Evolutionary conservation across 805 yeast species (phyloP), one percentile per base, ranked within the genome.

Genomic region (Tetrapisispora fleetii): DNA sequence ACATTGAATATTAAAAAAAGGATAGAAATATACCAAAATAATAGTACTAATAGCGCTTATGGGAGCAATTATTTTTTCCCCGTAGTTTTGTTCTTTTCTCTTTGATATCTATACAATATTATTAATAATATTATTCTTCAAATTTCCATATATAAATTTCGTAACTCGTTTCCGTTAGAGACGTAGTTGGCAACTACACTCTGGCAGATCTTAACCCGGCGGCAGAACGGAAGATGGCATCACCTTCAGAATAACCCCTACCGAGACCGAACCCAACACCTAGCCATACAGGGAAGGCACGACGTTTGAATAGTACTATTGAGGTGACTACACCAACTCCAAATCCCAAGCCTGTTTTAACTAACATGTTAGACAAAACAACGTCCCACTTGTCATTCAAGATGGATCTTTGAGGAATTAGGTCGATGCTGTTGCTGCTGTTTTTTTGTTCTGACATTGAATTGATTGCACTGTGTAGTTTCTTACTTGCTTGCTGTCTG

Each of bases 211-310:
- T 82, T 54, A 83, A 66, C 49, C 95, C 95, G 53, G 83, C 86
- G 49, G 76, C 72, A 14, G 87, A 78, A 72, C 97, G 83, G 78
- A 93, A 91, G 49, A 90, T 85, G 52, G 97, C 95, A 64, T 93
- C 98, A 52, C 98, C 99, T 73, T 93, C 99, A 52, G 98, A 81
- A 70, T 89, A 93, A 48, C 96, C 96, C 74, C 96, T 84, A 56
- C 99, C 99, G 53, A 90, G 77, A 57, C 99, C 99, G 62, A 93
- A 91, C 37, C 99, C 99, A 55, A 89, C 72, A 56, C 99, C 99
- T 53, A 91, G 70, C 95, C 97, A 90, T 40, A 91, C 98, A 48
- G 99, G 99, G 81, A 89, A 93, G 10, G 96, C 77, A 70, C 98
- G 82, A 76, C 98, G 86, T 68, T 78, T 87, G 76, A 93, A 93